Conservation (phyloP, 2,329 filamentous ascomycete genomes). For the Pezicula neosporulosa region DNA sequence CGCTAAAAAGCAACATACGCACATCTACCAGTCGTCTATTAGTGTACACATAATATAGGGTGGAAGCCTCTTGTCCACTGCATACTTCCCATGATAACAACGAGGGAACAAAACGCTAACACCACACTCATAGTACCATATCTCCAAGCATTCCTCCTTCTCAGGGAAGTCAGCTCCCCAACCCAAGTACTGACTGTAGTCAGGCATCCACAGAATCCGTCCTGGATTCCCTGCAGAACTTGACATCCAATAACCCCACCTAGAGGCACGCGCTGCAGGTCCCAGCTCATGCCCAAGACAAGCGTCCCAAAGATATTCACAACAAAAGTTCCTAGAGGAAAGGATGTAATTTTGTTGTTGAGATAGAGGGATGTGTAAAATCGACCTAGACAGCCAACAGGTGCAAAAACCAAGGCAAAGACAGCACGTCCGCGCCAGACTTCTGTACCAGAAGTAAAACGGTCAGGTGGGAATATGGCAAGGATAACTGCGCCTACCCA, state of each 20-base stretch:
- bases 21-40: neutral
- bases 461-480: slow-evolving; percentile 65
- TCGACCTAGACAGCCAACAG: slow-evolving; percentile 70
- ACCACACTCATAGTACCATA: slow-evolving; percentile 64
- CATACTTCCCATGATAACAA: slow-evolving; percentile 72
- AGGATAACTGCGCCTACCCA: slow-evolving; percentile 79
- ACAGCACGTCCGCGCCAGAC: slow-evolving; percentile 72
- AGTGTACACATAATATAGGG: slow-evolving; percentile 23
- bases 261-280: slow-evolving; percentile 66
- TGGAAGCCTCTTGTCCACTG: slow-evolving; percentile 62
- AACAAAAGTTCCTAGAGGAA: slow-evolving; percentile 82
- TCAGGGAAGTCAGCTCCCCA: slow-evolving; percentile 52
- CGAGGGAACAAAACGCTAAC: slow-evolving; percentile 53
- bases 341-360: slow-evolving; percentile 63
- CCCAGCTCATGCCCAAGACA: slow-evolving; percentile 72
- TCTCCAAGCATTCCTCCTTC: slow-evolving; percentile 58
- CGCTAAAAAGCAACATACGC: too few species aligned
- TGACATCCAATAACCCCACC: slow-evolving; percentile 60
- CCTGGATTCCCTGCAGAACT: slow-evolving; percentile 62
- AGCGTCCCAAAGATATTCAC: slow-evolving; percentile 78
- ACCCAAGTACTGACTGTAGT: slow-evolving; percentile 69
- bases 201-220: slow-evolving; percentile 65
- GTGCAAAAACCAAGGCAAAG: slow-evolving; percentile 80
- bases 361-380: slow-evolving; percentile 70
- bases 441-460: slow-evolving; percentile 36